Evolutionary conservation across 352 stramenopile genomes (phyloP), one percentile per base, ranked within the genome.

Genomic region (Globisporangium abappressorium): DNA sequence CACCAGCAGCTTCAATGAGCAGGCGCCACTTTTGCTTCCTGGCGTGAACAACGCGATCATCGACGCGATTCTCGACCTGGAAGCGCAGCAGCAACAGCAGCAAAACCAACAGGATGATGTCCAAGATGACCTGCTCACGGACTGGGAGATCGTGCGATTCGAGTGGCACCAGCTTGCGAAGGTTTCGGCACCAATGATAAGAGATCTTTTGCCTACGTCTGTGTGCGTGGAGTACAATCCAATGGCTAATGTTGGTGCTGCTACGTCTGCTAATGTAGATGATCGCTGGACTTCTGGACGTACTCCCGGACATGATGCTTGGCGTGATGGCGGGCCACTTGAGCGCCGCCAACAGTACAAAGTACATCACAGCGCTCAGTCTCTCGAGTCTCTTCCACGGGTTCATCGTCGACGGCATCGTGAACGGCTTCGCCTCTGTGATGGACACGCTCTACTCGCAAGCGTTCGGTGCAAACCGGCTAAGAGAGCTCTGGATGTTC

Each of bases 401-500:
- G 5, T 64, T 81, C n/a, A 22, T 78, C 9, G 63, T 65, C 1
- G 55, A 64, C n/a, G 72, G 61, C 5, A 43, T 82, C 9, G 30
- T 73, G 14, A 68, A 72, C 53, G 78, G 77, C 5, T 64, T 76
- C 3, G 65, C 65, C 1, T 69, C 66, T 9, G 73, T 69, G 2
- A 57, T 85, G 34, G 73, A 79, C 54, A 84, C 76, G 26, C 53
- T 82, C n/a, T 80, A 71, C 34, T 75, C 75, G 20, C 78, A 89
- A 46, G 72, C 73, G 12, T 76, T 70, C 41, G 78, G 78, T 8
- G 76, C 66, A 6, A 73, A 74, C 7, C 71, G 75, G 20, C 55
- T 64, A 4, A 38, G 53, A 1, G 76, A 89, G 64, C 38, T 86
- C 24, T 83, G 78, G 49, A 33, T 89, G 18, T 82, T 77, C 53